Percentiles rank a stretch among this genome's conserved stretches.
These are phyloP conservation scores for Epipyxis sp. DNA, from an alignment of 108 stramenopile genomes.

Conservation along the genomic window DNA sequence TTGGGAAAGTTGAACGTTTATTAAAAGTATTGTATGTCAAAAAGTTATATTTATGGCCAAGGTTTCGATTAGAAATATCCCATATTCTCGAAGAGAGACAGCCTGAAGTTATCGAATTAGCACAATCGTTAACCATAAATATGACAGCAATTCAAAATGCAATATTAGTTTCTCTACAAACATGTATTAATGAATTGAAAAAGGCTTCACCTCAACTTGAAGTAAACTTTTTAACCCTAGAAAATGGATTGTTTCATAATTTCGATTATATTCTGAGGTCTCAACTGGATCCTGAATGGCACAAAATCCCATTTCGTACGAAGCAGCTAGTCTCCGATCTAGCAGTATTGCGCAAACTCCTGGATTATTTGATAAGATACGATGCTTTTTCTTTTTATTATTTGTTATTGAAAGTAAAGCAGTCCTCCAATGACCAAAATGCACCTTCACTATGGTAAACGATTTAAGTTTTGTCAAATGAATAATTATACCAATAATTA, in stretches of 20 bases:
- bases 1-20: conserved; percentile 79
- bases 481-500: not conserved
- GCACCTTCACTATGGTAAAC: conserved; percentile 82
- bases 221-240: conserved; percentile 65
- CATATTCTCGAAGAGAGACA: conserved; percentile 67
- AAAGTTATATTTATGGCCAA: conserved; percentile 83
- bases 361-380: conserved; percentile 80
- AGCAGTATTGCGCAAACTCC: conserved; percentile 73
- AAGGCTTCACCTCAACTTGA: conserved; percentile 56
- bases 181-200: conserved; percentile 79
- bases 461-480: conserved; percentile 61
- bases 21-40: conserved; percentile 73
- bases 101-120: conserved; percentile 76
- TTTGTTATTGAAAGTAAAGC: conserved; percentile 68
- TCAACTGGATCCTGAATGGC: conserved; percentile 94
- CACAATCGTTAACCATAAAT: conserved; percentile 70
- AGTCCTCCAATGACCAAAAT: conserved; percentile 59
- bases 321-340: conserved; percentile 85
- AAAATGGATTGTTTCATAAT: conserved; percentile 76
- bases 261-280: conserved; percentile 75
- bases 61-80: conserved; percentile 77
- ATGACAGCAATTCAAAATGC: conserved; percentile 78
- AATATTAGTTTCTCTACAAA: conserved; percentile 74
- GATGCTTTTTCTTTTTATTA: conserved; percentile 86
- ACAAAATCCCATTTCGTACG: conserved; percentile 70